Percentiles rank a stretch among this genome's conserved stretches.
phyloP scores from a whole-genome alignment of 257 asterid genomes.

The Linderniella brevidens region DNA sequence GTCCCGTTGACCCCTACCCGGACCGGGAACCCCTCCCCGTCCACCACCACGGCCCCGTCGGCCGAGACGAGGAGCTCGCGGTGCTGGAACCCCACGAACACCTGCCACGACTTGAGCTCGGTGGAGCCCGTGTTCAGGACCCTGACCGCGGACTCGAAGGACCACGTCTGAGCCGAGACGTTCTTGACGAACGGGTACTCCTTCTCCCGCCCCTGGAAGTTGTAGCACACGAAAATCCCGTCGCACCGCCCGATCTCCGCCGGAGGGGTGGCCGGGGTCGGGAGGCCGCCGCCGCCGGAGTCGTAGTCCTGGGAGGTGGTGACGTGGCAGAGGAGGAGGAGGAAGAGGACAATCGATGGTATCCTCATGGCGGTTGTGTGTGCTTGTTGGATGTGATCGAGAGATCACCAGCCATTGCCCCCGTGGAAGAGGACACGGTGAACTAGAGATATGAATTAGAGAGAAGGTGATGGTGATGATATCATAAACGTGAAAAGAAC shows the following conservation, averaged over 20 bases:
- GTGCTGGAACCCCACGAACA: constrained; percentile 43
- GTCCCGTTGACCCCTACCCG: constrained; percentile 61
- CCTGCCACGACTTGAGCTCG: constrained; percentile 69
- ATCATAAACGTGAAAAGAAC: too few relatives aligned
- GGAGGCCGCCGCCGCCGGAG: constrained; percentile 7
- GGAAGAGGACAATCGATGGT: too few relatives aligned
- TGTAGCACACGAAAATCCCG: constrained; percentile 48
- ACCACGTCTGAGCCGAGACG: constrained; percentile 73
- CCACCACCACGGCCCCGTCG: constrained; percentile 52
- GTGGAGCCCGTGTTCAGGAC: constrained; percentile 39
- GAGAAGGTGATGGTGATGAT: too few relatives aligned
- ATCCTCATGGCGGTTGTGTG: too few relatives aligned
- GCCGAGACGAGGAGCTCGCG: constrained; percentile 59
- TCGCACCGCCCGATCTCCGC: constrained; percentile 36
- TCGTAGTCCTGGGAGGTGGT: constrained; percentile 37
- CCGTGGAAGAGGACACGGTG: too few relatives aligned
- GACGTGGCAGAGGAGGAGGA: neutral
- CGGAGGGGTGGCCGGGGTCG: too few relatives aligned
- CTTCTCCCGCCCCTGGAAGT: constrained; percentile 54
- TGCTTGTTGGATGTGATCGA: too few relatives aligned
- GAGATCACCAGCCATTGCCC: too few relatives aligned
- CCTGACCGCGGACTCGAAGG: constrained; percentile 32
- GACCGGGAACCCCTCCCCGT: constrained; percentile 40
- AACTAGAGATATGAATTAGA: too few relatives aligned
- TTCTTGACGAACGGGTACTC: constrained; percentile 58